Base-by-base conservation (phyloP, 2,329 filamentous ascomycete genomes). In the Chrysosporium queenslandicum region DNA sequence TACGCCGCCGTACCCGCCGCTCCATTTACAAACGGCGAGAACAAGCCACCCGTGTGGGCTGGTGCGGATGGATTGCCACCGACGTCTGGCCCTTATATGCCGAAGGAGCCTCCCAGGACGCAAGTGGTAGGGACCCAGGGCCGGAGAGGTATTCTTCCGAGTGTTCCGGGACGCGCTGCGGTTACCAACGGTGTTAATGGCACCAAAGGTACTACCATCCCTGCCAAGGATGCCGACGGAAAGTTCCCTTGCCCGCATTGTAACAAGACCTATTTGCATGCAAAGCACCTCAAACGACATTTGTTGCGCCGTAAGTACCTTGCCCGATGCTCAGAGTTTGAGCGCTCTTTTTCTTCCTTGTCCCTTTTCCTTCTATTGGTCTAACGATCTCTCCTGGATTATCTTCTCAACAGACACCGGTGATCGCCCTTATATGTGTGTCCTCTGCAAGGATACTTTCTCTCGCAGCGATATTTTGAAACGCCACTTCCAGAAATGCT, bases 401-500 rank as follows among this genome's bases (percentile, higher is more conserved):
- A 52, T 41, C 18, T 53, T 53, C 50, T 58, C 53, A 50, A 7
- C 52, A 95, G 91, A 98, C 75, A 97, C 92, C 56, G 92, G 92
- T 64, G 91, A 97, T 70, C 87, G 92, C 60, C 92, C 92, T 53
- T 98, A 98, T 75, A 94, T 94, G 82, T 98, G 92, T 73, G 87
- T 94, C 59, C 78, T 98, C 48, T 98, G 92, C 77, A 89, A 92
- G 69, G 92, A 97, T 71, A 97, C 90, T 30, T 98, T 98, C 72
- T 95, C 88, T 46, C 85, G 92, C 68, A 95, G 89, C 77, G 92
- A 98, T 67, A 97, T 98, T 59, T 75, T 98, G 64, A 98, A 98
- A 77, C 87, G 92, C 59, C 92, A 98, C 74, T 98, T 97, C 73
- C 90, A 96, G 71, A 98, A 98, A 76, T 98, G 92, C 74, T 96